phyloP scores from a whole-genome alignment of 2,329 filamentous ascomycete species.

The Dactylellina leptospora region DNA sequence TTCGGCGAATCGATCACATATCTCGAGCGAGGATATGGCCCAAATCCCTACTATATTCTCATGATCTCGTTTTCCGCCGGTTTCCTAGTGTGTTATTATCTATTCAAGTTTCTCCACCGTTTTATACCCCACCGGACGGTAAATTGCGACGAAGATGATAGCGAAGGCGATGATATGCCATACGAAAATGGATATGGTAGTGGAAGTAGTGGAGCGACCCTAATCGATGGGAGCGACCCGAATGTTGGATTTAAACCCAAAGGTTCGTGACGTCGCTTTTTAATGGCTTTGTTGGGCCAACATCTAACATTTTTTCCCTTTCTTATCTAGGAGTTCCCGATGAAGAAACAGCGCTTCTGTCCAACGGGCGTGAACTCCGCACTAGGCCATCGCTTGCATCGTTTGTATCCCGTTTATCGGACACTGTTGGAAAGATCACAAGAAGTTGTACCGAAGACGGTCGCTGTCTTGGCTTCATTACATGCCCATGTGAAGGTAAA shows the following conservation, averaged over 20 bases:
- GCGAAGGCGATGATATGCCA: slow-evolving; percentile 47
- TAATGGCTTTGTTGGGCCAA: neutral
- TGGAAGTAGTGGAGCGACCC: slow-evolving; percentile 18
- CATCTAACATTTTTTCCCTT: neutral
- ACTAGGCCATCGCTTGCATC: slow-evolving; percentile 6
- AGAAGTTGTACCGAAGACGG: slow-evolving; percentile 54
- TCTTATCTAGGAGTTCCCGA: slow-evolving; percentile 22
- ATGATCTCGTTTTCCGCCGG: slow-evolving; percentile 76
- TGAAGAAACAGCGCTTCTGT: slow-evolving; percentile 39
- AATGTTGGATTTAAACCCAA: slow-evolving; percentile 1
- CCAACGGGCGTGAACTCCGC: slow-evolving; percentile 13
- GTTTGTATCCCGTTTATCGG: slow-evolving; percentile 27
- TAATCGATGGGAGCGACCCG: neutral
- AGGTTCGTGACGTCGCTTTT: slow-evolving; percentile 1
- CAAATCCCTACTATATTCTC: slow-evolving; percentile 73
- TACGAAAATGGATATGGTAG: slow-evolving; percentile 29
- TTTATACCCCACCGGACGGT: slow-evolving; percentile 81
- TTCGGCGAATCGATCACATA: slow-evolving; percentile 44
- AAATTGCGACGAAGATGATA: slow-evolving; percentile 74
- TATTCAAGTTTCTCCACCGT: slow-evolving; percentile 76
- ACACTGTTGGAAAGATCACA: slow-evolving; percentile 45
- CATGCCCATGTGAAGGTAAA: slow-evolving; percentile 55
- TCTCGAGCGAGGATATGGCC: slow-evolving; percentile 63
- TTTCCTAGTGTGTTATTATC: slow-evolving; percentile 76
- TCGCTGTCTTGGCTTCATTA: slow-evolving; percentile 56